Base-by-base conservation (phyloP, 208 protist genomes). In the Leishmania tarentolae region DNA sequence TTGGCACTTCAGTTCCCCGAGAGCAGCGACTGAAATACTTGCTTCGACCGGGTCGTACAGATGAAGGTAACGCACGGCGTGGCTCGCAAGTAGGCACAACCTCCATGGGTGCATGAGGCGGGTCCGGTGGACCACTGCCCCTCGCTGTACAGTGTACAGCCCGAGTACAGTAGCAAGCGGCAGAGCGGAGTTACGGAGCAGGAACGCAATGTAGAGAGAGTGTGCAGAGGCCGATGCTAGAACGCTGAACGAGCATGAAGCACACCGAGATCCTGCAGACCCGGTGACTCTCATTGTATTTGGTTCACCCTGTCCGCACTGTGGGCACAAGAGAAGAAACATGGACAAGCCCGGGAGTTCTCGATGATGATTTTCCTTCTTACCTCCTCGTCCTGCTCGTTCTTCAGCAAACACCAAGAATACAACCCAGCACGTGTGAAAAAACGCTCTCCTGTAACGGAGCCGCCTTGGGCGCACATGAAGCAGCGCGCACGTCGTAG, bases 11-110 rank as follows among this genome's bases (percentile, higher is more conserved):
- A 92, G 79, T 9, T 82, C 81, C 1, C 82, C 86, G 15, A 92
- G 57, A 11, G 88, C 83, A 17, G 35, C 24, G 24, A 92, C 66
- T 0, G 79, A 52, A 56, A 66, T 24, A 75, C 86, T 84, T 15
- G 82, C 78, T 0, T 82, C 72, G 0, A 57, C 50, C 0, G 85
- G 76, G 71, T 81, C 74, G 66, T 87, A 84, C 59, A 90, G 82
- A 52, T 76, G 81, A 17, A 90, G 44, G 6, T 79, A 86, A 42
- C 81, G 81, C 37, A 85, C 82, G 31, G 84, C 84, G 0, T 61
- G 68, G 8, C 28, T n/a, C 3, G 81, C 52, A 17, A 80, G 66
- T 8, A 75, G n/a, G 0, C 2, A 42, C 7, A 78, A 52, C 44
- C 72, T 53, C 72, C 53, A 56, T 42, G 37, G 50, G 37, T 56